Base-by-base conservation (phyloP, 169 alveolate genomes). In the Cyclospora cayetanensis region DNA sequence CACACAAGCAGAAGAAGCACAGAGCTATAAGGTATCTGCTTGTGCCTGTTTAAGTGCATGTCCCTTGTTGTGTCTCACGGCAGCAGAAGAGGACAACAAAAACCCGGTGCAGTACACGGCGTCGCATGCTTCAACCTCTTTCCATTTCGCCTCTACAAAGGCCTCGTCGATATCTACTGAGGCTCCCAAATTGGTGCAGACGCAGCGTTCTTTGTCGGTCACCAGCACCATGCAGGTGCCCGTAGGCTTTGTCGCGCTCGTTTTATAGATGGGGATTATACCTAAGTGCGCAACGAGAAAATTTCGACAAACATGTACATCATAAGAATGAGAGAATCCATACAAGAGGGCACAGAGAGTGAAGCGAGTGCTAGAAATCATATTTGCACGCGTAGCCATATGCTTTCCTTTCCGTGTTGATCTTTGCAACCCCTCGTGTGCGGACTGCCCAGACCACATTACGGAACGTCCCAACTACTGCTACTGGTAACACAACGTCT, bases 191-290 rank as follows among this genome's bases (percentile, higher is more conserved):
- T 95, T 91, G 46, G 98, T 97, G 43, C 96, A 93, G 4, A 96
- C 92, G 22, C 97, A 53, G 66, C 98, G 93, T 53, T 95, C 96
- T 37, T 94, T 92, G 39, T 95, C 85, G 63, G 87, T 77, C 63
- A 96, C 82, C 55, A 95, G 39, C 60, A 94, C 97, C 27, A 97
- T 97, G 89, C 98, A 96, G 22, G 95, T 93, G 2, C 97, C 98
- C 22, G 98, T 96, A 4, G 96, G 94, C n/a, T 93, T 25, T 1
- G 22, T 68, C 1, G 46, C 93, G 35, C 77, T 87, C 65, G 74
- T 84, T 60, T n/a, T 9, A 83, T 60, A 83, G 20, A 37, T 35
- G 0, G 53, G 4, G 41, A 25, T 79, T 29, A 91, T n/a, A 20
- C 94, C 94, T 89, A 50, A 25, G 2, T 25, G 22, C n/a, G 3